These are phyloP conservation scores for Tetrahymena elliotti DNA, from an alignment of 73 alveolate species.

Conservation along the genomic window DNA sequence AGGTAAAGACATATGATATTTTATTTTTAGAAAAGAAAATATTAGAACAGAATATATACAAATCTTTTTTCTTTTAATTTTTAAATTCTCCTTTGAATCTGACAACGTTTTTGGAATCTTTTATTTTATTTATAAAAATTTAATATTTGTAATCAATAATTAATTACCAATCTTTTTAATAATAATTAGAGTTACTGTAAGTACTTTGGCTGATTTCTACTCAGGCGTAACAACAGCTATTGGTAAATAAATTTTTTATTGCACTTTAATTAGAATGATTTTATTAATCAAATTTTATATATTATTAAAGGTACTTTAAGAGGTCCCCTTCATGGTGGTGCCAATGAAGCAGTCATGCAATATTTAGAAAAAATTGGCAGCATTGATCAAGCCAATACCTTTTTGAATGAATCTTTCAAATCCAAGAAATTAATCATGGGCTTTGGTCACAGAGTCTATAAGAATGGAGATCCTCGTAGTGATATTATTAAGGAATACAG, in stretches of 20 bases:
- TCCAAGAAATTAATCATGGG: constrained; percentile 61
- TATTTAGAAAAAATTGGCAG: constrained; percentile 33
- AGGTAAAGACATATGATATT: neutral
- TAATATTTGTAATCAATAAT: neutral
- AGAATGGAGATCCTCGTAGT: constrained; percentile 65
- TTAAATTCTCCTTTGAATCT: neutral
- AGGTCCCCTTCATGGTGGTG: constrained; percentile 81
- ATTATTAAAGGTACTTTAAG: constrained; percentile 49
- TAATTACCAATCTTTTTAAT: neutral
- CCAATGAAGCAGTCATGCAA: constrained; percentile 72
- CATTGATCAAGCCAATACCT: constrained; percentile 40
- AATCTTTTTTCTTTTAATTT: neutral
- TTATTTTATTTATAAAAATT: neutral
- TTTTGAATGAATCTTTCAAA: constrained; percentile 28
- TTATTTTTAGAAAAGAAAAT: neutral
- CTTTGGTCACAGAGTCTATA: constrained; percentile 66
- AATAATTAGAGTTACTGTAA: constrained; percentile 47
- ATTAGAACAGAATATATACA: neutral
- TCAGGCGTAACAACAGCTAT: constrained; percentile 61
- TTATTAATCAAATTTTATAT: neutral
- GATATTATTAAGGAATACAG: constrained; percentile 52
- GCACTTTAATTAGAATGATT: neutral
- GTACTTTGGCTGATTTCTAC: constrained; percentile 56
- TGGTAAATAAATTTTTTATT: neutral
- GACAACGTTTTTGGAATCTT: neutral